Percentiles rank a stretch among this genome's conserved stretches.
phyloP scores from a whole-genome alignment of 2,329 filamentous ascomycete genomes.

The Rosellinia necatrix region DNA sequence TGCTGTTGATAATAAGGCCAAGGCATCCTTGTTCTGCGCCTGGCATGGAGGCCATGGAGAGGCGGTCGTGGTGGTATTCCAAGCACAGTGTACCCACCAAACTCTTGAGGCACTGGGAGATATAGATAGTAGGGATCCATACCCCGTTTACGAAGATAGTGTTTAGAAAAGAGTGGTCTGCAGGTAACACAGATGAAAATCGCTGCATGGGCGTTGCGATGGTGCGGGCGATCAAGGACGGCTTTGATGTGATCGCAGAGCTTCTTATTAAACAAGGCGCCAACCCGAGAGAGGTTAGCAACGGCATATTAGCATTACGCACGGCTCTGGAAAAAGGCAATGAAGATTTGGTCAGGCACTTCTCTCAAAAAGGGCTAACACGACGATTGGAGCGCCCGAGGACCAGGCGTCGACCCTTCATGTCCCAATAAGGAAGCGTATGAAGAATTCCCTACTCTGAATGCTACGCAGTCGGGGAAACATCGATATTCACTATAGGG shows the following conservation, averaged over 20 bases:
- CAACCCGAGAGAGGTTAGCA: background rate
- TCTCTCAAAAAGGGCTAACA: background rate
- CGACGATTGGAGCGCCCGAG: background rate
- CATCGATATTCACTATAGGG: background rate
- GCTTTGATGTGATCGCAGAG: background rate
- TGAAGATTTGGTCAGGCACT: background rate
- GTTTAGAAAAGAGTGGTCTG: background rate
- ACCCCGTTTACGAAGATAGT: background rate
- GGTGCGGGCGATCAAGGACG: background rate
- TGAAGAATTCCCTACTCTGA: background rate
- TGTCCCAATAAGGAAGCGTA: background rate
- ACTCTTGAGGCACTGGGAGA: background rate
- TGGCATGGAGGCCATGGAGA: background rate
- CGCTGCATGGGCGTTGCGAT: background rate
- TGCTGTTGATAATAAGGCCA: background rate
- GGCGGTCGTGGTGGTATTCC: background rate
- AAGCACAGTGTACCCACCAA: background rate
- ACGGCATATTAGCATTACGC: background rate
- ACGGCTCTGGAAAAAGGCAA: background rate
- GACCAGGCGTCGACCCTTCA: background rate
- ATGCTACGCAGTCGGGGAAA: background rate
- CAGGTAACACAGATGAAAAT: background rate
- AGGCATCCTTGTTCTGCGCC: background rate
- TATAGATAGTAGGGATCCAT: background rate
- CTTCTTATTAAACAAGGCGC: background rate